Base-by-base conservation (phyloP, 306 rosid species). In the Notholithocarpus densiflorus region DNA sequence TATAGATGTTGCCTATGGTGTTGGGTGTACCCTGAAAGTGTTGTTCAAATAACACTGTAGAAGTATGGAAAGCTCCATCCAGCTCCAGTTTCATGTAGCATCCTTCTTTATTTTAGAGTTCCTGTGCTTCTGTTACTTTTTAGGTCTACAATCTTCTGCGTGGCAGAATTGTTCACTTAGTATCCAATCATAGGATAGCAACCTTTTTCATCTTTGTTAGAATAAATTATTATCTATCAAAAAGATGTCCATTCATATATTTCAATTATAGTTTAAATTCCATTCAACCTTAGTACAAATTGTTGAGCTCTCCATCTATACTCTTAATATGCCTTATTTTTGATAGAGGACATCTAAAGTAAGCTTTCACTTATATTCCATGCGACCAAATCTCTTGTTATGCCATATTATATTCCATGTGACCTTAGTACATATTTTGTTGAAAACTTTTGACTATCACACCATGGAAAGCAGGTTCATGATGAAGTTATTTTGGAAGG, bases 401-500 rank as follows among this genome's bases (percentile, higher is more conserved):
- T 17, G 4, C 51, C 52, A 19, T 32, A 18, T 66, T 65, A 65
- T 32, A 31, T 31, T 32, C 2, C 23, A 7, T 66, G 21, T 12
- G 12, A 32, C 51, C 72, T 32, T n/a, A 2, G 26, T 34, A 66
- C 72, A 66, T 29, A 23, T 52, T 76, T 24, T 77, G 15, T 43
- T 74, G 71, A 79, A 70, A 56, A 8, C 77, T 81, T 71, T 51
- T 84, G 59, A 60, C 77, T 40, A 23, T 82, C 26, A 19, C 29
- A 27, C 6, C 45, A 40, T 75, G 55, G 71, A 71, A 79, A 56
- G 20, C 87, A 94, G 98, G 96, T 94, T 80, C 98, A 92, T 79
- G 98, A 95, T 82, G 98, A 95, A 90, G 97, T 92, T 76, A 95
- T 95, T 79, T 84, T 95, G 84, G 98, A 95, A 90, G 98, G 98